Evolutionary conservation across 208 protist species (phyloP).

Genomic region (Trypanosomatidae sp.): DNA sequence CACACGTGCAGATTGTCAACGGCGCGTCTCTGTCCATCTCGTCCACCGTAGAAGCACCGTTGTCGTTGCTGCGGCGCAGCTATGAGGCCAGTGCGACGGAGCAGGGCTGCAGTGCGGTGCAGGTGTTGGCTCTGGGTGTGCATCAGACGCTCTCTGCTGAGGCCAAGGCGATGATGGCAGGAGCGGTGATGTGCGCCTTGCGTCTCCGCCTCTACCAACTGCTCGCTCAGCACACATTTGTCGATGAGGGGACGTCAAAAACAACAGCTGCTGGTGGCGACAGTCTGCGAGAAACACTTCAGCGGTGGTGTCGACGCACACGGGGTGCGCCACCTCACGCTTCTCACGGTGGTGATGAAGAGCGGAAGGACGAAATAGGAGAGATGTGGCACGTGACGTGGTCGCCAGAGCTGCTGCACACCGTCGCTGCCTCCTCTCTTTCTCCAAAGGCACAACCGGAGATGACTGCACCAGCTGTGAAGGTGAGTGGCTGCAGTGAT

Average conservation of each 20-base stretch:
- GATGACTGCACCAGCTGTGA: neutral
- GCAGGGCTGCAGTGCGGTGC: constrained; percentile 10
- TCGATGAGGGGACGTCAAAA: no score
- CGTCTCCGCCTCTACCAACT: constrained; percentile 24
- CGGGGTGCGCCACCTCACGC: no score
- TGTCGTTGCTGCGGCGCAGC: constrained; percentile 2
- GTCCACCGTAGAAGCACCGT: neutral
- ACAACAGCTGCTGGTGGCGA: no score
- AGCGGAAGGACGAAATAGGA: no score
- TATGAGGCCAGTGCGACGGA: constrained; percentile 10
- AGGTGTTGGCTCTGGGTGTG: constrained; percentile 22
- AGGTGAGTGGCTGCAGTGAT: neutral
- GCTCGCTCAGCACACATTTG: neutral
- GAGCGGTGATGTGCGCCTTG: constrained; percentile 13
- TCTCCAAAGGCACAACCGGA: neutral
- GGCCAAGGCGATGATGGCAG: constrained; percentile 17
- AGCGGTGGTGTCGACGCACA: no score
- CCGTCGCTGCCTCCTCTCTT: neutral
- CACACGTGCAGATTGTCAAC: neutral
- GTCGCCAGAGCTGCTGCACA: constrained; percentile 12
- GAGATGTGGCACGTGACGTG: no score
- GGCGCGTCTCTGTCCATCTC: neutral
- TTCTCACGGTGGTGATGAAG: no score
- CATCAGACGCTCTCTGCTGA: constrained; percentile 18
- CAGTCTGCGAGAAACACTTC: no score